Conservation (phyloP, 164 flowering plant species). For the Vitis rotundifolia region DNA sequence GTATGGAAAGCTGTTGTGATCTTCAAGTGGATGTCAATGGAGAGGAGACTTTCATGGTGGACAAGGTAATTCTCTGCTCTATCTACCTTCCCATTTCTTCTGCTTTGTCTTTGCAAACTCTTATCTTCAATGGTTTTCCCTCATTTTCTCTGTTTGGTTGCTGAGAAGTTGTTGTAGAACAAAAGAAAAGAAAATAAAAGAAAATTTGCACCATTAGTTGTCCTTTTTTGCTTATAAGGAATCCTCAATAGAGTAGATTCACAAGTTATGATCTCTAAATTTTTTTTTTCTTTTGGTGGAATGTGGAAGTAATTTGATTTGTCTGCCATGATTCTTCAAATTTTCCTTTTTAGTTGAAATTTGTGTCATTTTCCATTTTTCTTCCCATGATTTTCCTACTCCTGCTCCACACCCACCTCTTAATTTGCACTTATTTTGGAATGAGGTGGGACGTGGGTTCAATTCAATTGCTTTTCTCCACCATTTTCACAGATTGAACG, state of each 20-base stretch:
- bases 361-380: not conserved
- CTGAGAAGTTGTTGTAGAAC: too few relatives aligned
- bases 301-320: constrained; percentile 1
- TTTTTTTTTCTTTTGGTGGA: not conserved
- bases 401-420: constrained; percentile 7
- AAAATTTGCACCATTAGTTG: too few relatives aligned
- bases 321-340: not conserved
- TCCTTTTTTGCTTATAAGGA: too few relatives aligned
- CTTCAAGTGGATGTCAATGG: constrained; percentile 75
- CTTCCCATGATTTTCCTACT: not conserved
- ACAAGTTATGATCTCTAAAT: not conserved
- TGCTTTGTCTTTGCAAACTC: not conserved
- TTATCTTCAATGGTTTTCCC: too few relatives aligned
- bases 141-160: too few relatives aligned
- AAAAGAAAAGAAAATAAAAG: too few relatives aligned
- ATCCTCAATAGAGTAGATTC: not conserved
- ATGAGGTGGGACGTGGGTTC: constrained; percentile 18
- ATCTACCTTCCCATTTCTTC: not conserved
- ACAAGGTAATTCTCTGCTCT: constrained; percentile 41
- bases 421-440: constrained; percentile 17
- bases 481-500: constrained; percentile 15
- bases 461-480: constrained; percentile 7
- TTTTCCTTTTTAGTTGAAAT: not conserved
- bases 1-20: constrained; percentile 47
- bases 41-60: constrained; percentile 58